A percentile compares a stretch with the other conserved stretches of the same genome.
Evolutionary conservation across 352 stramenopile genomes (phyloP).

Genomic region (Pilasporangium apinafurcum): DNA sequence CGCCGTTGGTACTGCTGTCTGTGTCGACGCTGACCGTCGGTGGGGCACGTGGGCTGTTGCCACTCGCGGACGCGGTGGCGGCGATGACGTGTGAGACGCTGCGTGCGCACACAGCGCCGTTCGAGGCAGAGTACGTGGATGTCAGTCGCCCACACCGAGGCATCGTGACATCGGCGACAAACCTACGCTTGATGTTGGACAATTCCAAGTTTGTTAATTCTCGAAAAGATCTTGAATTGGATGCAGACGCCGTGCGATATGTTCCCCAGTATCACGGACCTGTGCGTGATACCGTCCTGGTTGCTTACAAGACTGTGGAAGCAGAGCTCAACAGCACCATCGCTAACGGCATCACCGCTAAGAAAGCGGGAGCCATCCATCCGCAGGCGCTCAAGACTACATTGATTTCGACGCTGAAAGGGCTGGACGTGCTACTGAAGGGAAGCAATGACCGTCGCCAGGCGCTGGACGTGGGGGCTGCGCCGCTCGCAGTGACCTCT

Average conservation of each 20-base stretch:
- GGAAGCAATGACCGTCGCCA: conserved; percentile 48
- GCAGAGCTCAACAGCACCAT: conserved; percentile 58
- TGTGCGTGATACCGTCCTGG: conserved; percentile 55
- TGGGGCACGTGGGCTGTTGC: conserved; percentile 55
- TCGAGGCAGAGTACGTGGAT: conserved; percentile 85
- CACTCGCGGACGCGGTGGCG: conserved; percentile 67
- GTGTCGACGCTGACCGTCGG: conserved; percentile 45
- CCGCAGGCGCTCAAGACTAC: conserved; percentile 60
- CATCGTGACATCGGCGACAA: conserved; percentile 76
- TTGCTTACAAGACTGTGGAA: conserved; percentile 66
- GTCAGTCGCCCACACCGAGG: conserved; percentile 74
- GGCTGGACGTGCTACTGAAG: conserved; percentile 44
- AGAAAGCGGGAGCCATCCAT: conserved; percentile 30
- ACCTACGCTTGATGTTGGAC: conserved; percentile 86
- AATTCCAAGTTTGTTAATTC: conserved; percentile 81
- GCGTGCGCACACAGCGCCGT: conserved; percentile 52
- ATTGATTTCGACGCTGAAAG: conserved; percentile 45
- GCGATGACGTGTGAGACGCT: conserved; percentile 81
- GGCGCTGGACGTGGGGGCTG: conserved; percentile 8
- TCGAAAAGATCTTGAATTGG: conserved; percentile 20
- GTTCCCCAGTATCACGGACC: conserved; percentile 84
- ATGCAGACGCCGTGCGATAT: conserved; percentile 40
- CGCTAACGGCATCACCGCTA: conserved; percentile 8
- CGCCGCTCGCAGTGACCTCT: conserved; percentile 11
- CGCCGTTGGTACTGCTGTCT: conserved; percentile 39